Evolutionary conservation across 2,329 filamentous ascomycete species (phyloP).

Genomic region (Clonostachys chloroleuca): DNA sequence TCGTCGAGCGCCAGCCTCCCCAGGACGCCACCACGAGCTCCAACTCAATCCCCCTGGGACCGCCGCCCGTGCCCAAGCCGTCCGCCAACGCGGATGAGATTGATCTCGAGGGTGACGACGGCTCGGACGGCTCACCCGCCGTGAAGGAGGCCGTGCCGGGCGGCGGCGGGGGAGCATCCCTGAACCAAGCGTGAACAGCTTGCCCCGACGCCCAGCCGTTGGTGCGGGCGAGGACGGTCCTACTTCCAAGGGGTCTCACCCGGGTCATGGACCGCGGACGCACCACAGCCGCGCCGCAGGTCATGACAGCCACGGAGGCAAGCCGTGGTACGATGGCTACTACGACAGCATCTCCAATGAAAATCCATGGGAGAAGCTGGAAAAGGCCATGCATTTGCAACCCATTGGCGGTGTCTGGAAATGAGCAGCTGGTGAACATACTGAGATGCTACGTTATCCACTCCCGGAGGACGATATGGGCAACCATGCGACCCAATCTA

Average conservation of each 20-base stretch:
- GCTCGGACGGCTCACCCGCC: conserved; percentile 1
- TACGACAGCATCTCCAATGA: conserved; percentile 66
- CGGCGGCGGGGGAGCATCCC: neutral
- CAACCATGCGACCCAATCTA: too few species aligned
- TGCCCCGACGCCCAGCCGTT: conserved; percentile 23
- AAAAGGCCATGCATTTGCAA: conserved; percentile 37
- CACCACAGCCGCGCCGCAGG: conserved; percentile 1
- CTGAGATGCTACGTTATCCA: too few species aligned
- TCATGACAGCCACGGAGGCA: neutral
- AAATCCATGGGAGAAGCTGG: conserved; percentile 66
- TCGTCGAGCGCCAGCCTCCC: conserved; percentile 14
- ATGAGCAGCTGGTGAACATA: neutral
- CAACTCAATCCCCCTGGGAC: conserved; percentile 29
- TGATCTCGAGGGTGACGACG: conserved; percentile 21
- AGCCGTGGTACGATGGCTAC: conserved; percentile 60
- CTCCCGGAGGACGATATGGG: too few species aligned
- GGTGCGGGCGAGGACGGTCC: neutral
- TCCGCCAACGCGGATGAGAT: conserved; percentile 39
- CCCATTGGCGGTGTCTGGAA: conserved; percentile 30
- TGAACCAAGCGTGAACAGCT: conserved; percentile 4
- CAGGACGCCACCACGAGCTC: conserved; percentile 24
- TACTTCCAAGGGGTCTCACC: neutral
- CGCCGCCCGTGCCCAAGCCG: conserved; percentile 3
- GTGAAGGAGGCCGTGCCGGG: neutral
- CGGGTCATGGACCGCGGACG: neutral